These are phyloP conservation scores for Clonostachys byssicola DNA, from an alignment of 2,329 filamentous ascomycete species.

Conservation along the genomic window DNA sequence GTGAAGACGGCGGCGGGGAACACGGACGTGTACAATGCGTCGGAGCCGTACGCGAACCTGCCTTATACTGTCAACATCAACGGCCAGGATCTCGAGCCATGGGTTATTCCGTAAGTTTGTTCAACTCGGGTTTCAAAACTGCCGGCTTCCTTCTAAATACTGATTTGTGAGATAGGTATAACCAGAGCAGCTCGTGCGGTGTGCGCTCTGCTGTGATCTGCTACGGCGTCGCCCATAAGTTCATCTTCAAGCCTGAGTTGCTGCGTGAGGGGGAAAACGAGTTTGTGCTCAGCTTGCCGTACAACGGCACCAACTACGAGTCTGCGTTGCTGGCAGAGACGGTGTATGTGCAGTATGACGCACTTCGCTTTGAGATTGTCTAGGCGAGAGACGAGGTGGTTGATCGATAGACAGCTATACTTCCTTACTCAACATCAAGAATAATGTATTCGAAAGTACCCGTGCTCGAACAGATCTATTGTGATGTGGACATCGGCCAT, in stretches of 20 bases:
- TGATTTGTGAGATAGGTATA: neutral
- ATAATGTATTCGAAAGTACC: no score
- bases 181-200: constrained; percentile 44
- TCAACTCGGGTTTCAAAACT: no score
- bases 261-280: constrained; percentile 49
- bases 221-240: constrained; percentile 58
- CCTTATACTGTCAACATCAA: constrained; percentile 38
- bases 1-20: constrained; percentile 60
- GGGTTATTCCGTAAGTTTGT: constrained; percentile 47
- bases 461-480: no score
- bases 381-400: no score
- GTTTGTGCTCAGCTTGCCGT: constrained; percentile 53
- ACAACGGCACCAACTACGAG: constrained; percentile 55
- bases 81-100: constrained; percentile 38
- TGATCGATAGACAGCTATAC: no score
- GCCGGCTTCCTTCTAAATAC: no score
- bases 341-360: constrained; percentile 64
- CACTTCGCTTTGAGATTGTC: constrained; percentile 51
- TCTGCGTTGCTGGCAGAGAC: constrained; percentile 48
- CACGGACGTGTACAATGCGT: constrained; percentile 50
- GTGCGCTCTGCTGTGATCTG: constrained; percentile 56
- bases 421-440: no score
- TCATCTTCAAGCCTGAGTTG: constrained; percentile 44
- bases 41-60: constrained; percentile 47
- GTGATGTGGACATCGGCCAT: no score